These are phyloP conservation scores for Nowakowskiella sp. DNA, from an alignment of 192 early-diverging fungal species.

Conservation along the genomic window DNA sequence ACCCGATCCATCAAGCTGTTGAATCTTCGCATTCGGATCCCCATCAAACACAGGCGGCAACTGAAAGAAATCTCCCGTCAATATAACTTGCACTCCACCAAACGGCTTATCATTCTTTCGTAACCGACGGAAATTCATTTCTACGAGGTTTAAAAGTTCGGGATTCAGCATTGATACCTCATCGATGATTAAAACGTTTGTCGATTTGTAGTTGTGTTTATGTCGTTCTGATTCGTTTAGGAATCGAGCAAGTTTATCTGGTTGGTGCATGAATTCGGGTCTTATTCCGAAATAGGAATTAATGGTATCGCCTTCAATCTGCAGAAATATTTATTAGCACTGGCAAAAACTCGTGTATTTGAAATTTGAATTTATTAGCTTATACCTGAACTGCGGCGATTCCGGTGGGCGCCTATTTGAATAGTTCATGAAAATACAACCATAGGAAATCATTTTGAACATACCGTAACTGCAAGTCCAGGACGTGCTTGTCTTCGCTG, in stretches of 20 bases:
- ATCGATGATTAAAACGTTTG: constrained; percentile 33
- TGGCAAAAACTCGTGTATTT: background rate
- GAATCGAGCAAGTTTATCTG: background rate
- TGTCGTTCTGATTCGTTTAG: background rate
- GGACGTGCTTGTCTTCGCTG: constrained; percentile 1
- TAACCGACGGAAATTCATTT: constrained; percentile 3
- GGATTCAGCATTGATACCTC: constrained; percentile 40
- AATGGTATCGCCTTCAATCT: constrained; percentile 33
- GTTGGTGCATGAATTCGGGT: background rate
- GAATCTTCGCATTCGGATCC: constrained; percentile 1
- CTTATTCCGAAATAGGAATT: constrained; percentile 23
- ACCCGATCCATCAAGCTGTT: background rate
- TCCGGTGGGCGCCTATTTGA: constrained; percentile 34
- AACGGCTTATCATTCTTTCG: constrained; percentile 17
- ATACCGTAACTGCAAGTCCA: constrained; percentile 28
- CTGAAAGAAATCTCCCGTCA: constrained; percentile 44
- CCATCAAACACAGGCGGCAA: constrained; percentile 31
- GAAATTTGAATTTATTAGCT: background rate
- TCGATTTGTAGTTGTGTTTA: constrained; percentile 19
- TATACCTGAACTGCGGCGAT: constrained; percentile 10
- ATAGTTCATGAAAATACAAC: background rate
- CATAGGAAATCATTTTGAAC: constrained; percentile 6
- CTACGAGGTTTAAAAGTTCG: constrained; percentile 16
- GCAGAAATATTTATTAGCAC: background rate
- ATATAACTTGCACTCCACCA: constrained; percentile 38